phyloP scores from a whole-genome alignment of 2,329 filamentous ascomycete species.

The Cercospora citrullina region DNA sequence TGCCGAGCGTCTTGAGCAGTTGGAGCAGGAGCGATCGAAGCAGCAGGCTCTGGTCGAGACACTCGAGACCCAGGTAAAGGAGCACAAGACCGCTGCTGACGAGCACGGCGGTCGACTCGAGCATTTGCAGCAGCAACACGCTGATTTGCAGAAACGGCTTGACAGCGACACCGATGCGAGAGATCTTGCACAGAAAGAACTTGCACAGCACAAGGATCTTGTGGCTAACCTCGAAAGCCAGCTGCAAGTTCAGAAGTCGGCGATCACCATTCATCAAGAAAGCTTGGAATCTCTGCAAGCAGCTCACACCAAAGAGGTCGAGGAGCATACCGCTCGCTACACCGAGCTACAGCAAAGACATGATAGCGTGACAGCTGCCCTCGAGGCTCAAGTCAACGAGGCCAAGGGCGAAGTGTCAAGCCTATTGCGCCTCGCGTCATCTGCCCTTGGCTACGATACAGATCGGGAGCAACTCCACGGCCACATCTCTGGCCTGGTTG shows the following conservation, averaged over 20 bases:
- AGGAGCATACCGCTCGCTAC: constrained; percentile 41
- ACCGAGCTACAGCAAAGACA: constrained; percentile 42
- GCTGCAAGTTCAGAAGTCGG: constrained; percentile 57
- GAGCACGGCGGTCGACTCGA: constrained; percentile 68
- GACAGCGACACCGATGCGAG: constrained; percentile 64
- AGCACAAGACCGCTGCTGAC: constrained; percentile 74
- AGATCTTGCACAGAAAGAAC: constrained; percentile 55
- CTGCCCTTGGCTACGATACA: constrained; percentile 64
- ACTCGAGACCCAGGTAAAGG: constrained; percentile 73
- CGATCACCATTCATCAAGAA: constrained; percentile 56
- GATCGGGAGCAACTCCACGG: constrained; percentile 44
- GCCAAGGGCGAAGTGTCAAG: constrained; percentile 61
- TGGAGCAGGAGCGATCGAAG: constrained; percentile 45
- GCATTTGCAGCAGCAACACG: constrained; percentile 71
- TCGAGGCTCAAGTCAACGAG: constrained; percentile 60
- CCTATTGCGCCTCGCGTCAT: constrained; percentile 63
- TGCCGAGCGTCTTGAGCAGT: constrained; percentile 65
- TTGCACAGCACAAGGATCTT: constrained; percentile 53
- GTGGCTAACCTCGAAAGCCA: constrained; percentile 59
- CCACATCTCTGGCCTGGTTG: constrained; percentile 47
- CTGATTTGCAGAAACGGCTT: constrained; percentile 65
- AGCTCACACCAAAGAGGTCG: constrained; percentile 58
- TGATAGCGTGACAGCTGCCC: constrained; percentile 40
- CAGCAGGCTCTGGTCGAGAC: constrained; percentile 56
- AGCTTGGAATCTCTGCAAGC: constrained; percentile 56